A percentile compares a stretch with the other conserved stretches of the same genome.
phyloP scores from a whole-genome alignment of 129 eudicot genomes.

The Rutidosis leptorrhynchoides region DNA sequence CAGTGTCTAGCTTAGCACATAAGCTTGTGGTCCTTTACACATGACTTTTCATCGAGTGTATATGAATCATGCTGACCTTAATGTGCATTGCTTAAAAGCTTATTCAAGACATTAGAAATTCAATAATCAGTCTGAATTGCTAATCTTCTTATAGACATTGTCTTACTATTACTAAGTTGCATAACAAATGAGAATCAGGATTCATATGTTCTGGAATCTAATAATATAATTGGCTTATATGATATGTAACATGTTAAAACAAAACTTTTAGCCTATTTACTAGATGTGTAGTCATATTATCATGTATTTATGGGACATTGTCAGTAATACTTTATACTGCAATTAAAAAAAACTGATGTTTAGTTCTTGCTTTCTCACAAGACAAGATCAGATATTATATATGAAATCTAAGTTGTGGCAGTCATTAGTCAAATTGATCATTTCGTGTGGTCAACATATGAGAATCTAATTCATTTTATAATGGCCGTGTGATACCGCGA shows the following conservation, averaged over 20 bases:
- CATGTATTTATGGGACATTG: background rate
- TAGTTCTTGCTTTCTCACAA: background rate
- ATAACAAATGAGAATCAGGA: background rate
- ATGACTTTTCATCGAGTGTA: background rate
- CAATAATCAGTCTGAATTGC: background rate
- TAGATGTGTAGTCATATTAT: background rate
- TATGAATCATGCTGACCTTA: background rate
- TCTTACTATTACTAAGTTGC: background rate
- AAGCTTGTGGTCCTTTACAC: too few species aligned
- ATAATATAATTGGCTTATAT: background rate
- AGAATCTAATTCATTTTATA: background rate
- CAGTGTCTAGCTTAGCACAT: background rate
- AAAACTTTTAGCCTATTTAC: background rate
- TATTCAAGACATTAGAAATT: background rate
- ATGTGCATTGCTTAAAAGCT: background rate
- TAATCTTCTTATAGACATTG: background rate
- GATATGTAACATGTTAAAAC: background rate
- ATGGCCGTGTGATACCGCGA: background rate
- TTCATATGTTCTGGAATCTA: background rate
- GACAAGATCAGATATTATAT: background rate
- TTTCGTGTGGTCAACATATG: background rate
- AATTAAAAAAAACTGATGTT: background rate
- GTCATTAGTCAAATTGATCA: background rate
- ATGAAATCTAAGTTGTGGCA: background rate
- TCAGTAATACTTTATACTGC: conserved; percentile 5